phyloP scores from a whole-genome alignment of 2,329 filamentous ascomycete species.

The Chaetomiaceae sp. region DNA sequence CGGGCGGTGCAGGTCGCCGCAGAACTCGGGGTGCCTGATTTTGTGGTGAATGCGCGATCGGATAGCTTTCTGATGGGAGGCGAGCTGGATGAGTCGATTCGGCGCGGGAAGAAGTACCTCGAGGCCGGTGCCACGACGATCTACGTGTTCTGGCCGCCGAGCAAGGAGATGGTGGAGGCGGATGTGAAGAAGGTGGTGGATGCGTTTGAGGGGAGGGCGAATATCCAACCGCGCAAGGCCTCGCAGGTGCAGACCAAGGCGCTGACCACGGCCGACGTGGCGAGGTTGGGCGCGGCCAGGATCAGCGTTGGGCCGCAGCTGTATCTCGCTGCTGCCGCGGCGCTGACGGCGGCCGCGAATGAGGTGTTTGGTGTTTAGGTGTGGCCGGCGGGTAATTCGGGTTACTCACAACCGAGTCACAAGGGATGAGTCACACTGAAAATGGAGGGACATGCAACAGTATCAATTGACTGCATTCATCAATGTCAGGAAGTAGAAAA shows the following conservation, averaged over 20 bases:
- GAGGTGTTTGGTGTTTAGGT: conserved; percentile 10
- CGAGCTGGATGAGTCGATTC: conserved; percentile 35
- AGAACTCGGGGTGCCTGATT: conserved; percentile 42
- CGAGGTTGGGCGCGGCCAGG: conserved; percentile 41
- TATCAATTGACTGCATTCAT: too few relatives aligned
- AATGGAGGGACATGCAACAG: not conserved
- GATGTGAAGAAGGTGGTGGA: conserved; percentile 38
- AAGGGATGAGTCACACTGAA: not conserved
- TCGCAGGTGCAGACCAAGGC: conserved; percentile 27
- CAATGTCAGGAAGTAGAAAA: too few relatives aligned
- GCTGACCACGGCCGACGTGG: conserved; percentile 33
- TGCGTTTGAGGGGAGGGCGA: conserved; percentile 39
- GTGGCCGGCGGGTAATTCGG: not conserved
- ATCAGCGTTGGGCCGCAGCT: conserved; percentile 41
- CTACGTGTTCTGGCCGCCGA: conserved; percentile 47
- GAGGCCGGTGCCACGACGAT: conserved; percentile 47
- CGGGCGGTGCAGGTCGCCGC: conserved; percentile 34
- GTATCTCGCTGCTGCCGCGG: conserved; percentile 11
- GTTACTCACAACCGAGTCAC: not conserved
- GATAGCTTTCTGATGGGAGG: conserved; percentile 37
- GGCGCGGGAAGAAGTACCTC: conserved; percentile 44
- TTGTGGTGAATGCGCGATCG: conserved; percentile 47
- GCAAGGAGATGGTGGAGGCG: conserved; percentile 30
- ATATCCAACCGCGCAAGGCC: conserved; percentile 28
- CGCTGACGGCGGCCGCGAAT: conserved; percentile 12